Percentiles rank a stretch among this genome's conserved stretches.
These are phyloP conservation scores for Periconia macrospinosa DNA, from an alignment of 2,329 filamentous ascomycete genomes.

Conservation along the genomic window DNA sequence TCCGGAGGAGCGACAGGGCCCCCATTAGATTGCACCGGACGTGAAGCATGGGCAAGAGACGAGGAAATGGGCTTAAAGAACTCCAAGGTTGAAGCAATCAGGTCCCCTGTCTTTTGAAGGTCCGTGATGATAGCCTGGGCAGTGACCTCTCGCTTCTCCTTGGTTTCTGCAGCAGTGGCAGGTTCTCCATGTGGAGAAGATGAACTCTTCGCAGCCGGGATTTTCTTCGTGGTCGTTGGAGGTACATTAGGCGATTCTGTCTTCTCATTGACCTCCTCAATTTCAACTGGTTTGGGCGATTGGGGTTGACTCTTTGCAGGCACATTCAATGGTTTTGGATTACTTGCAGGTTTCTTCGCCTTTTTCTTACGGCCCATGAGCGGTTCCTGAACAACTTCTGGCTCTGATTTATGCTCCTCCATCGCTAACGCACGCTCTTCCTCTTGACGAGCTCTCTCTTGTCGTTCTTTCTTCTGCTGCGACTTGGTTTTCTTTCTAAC, in stretches of 20 bases:
- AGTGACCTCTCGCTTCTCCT: slow-evolving; percentile 32
- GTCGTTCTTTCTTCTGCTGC: slow-evolving; percentile 75
- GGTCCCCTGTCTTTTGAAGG: slow-evolving; percentile 42
- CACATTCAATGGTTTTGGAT: slow-evolving; percentile 22
- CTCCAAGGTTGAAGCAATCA: slow-evolving; percentile 43
- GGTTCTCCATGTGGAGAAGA: slow-evolving; percentile 21
- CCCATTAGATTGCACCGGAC: slow-evolving; percentile 16
- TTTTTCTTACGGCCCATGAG: slow-evolving; percentile 83
- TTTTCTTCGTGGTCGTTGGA: slow-evolving; percentile 19
- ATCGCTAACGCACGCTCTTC: slow-evolving; percentile 53
- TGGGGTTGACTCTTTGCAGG: slow-evolving; percentile 29
- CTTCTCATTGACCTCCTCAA: slow-evolving; percentile 31
- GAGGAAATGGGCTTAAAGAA: slow-evolving; percentile 47
- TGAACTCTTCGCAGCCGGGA: slow-evolving; percentile 18
- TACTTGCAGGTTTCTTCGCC: slow-evolving; percentile 64
- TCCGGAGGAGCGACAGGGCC: slow-evolving; percentile 35
- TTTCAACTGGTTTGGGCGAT: slow-evolving; percentile 30
- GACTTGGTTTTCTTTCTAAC: slow-evolving; percentile 74
- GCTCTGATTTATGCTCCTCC: slow-evolving; percentile 50
- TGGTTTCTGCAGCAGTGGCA: slow-evolving; percentile 26
- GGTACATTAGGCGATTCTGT: slow-evolving; percentile 3
- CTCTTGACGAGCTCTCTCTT: slow-evolving; percentile 61
- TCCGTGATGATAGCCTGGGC: slow-evolving; percentile 43
- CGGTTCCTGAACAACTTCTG: slow-evolving; percentile 63
- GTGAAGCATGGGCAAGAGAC: slow-evolving; percentile 34